A percentile compares a stretch with the other conserved stretches of the same genome.
These are phyloP conservation scores for Tylopilus cervinicoccineus DNA, from an alignment of 768 basidiomycete genomes.

Conservation along the genomic window DNA sequence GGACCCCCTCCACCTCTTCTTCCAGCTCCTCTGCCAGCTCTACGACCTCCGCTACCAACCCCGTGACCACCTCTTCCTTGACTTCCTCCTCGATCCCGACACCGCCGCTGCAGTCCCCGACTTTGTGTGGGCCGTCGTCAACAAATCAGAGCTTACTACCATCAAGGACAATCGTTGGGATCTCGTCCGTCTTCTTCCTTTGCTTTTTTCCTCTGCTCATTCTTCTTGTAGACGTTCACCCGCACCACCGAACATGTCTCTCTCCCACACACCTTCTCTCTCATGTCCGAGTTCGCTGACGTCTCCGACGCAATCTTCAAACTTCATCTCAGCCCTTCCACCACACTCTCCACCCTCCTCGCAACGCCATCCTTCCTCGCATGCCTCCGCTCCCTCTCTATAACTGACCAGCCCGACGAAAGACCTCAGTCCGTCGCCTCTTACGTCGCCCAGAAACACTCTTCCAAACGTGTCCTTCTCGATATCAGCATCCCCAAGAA, in stretches of 20 bases:
- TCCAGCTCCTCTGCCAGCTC: slow-evolving; percentile 58
- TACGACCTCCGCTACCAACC: slow-evolving; percentile 74
- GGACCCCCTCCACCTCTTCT: slow-evolving; percentile 65
- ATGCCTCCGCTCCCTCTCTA: slow-evolving; percentile 84
- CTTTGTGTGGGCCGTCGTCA: slow-evolving; percentile 82
- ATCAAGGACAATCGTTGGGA: slow-evolving; percentile 82
- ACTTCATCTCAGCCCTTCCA: slow-evolving; percentile 32
- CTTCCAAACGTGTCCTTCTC: slow-evolving; percentile 74
- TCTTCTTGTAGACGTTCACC: slow-evolving; percentile 66
- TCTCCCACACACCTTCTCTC: slow-evolving; percentile 58
- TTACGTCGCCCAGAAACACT: slow-evolving; percentile 36
- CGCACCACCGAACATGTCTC: slow-evolving; percentile 63
- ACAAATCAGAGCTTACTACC: slow-evolving; percentile 69
- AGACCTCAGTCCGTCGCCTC: slow-evolving; percentile 56
- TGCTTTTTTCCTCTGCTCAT: not conserved
- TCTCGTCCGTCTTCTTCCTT: slow-evolving; percentile 52
- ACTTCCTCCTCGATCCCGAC: slow-evolving; percentile 63
- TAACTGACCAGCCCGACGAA: slow-evolving; percentile 81
- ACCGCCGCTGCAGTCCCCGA: slow-evolving; percentile 43
- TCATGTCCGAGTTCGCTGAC: slow-evolving; percentile 90
- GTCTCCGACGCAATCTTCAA: slow-evolving; percentile 78
- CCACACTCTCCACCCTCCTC: slow-evolving; percentile 54
- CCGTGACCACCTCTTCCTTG: slow-evolving; percentile 67
- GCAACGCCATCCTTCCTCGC: slow-evolving; percentile 60
- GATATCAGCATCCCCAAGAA: slow-evolving; percentile 51